Percentiles rank a stretch among this genome's conserved stretches.
Evolutionary conservation across 2,329 filamentous ascomycete genomes (phyloP).

Genomic region (Aspergillus sp.): DNA sequence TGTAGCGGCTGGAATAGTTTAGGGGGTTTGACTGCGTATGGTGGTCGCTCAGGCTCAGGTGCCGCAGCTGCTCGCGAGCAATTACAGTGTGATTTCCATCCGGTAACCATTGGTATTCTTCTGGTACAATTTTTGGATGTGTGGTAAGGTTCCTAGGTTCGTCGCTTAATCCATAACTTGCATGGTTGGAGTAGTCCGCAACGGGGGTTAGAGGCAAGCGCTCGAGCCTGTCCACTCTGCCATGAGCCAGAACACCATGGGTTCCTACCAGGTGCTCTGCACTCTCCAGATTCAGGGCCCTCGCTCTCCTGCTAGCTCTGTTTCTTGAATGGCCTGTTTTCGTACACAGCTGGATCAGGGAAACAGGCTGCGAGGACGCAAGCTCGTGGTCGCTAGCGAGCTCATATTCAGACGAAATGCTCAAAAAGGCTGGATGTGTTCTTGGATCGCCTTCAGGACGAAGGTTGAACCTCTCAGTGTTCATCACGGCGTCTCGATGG

Average conservation of each 20-base stretch:
- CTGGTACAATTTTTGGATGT: constrained; percentile 1
- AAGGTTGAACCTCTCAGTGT: background rate
- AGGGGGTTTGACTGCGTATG: constrained; percentile 19
- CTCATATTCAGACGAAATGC: constrained; percentile 12
- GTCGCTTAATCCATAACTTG: background rate
- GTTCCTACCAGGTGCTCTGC: background rate
- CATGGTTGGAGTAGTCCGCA: constrained; percentile 1
- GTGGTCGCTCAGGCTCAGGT: constrained; percentile 2
- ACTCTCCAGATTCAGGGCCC: constrained; percentile 12
- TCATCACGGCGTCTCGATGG: constrained; percentile 4
- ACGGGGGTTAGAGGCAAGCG: constrained; percentile 12
- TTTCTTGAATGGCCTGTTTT: constrained; percentile 14
- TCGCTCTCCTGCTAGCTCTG: constrained; percentile 21
- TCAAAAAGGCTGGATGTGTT: background rate
- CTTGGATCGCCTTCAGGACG: background rate
- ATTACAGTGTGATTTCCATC: background rate
- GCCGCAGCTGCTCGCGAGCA: constrained; percentile 7
- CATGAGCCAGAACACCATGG: background rate
- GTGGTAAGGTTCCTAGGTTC: background rate
- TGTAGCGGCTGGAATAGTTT: constrained; percentile 14
- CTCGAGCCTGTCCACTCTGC: constrained; percentile 1
- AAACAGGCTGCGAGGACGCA: constrained; percentile 25
- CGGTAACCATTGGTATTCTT: background rate
- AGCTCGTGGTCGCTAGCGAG: constrained; percentile 21
- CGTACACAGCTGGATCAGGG: constrained; percentile 21